Evolutionary conservation across 495 filamentous ascomycete genomes (phyloP).

Genomic region (Darksidea phi): DNA sequence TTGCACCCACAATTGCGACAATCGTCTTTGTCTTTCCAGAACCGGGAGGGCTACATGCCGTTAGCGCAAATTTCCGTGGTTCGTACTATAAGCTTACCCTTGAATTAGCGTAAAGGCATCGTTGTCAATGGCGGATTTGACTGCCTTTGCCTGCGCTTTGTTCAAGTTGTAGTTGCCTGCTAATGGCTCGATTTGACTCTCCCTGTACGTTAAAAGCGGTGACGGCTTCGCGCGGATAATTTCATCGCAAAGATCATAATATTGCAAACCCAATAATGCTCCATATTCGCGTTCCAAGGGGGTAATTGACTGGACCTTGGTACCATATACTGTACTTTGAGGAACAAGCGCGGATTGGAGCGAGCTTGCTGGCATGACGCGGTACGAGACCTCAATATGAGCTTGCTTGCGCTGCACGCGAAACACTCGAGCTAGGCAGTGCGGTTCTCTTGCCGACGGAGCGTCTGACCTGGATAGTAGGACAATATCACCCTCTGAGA

Average conservation of each 20-base stretch:
- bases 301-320: constrained; percentile 81
- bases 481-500: constrained; percentile 85
- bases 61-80: neutral
- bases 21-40: constrained; percentile 99
- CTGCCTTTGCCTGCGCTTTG: constrained; percentile 84
- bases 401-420: constrained; percentile 76
- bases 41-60: constrained; percentile 68
- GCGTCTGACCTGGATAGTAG: constrained; percentile 70
- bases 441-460: constrained; percentile 59
- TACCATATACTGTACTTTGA: constrained; percentile 65
- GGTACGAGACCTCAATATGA: constrained; percentile 77
- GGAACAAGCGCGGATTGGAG: constrained; percentile 54
- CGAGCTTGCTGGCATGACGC: constrained; percentile 64
- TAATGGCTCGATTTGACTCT: constrained; percentile 64
- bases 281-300: constrained; percentile 95
- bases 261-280: constrained; percentile 82
- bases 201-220: constrained; percentile 73
- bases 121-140: constrained; percentile 87
- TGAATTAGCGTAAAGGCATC: constrained; percentile 96
- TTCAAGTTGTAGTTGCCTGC: constrained; percentile 80
- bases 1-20: constrained; percentile 87
- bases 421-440: constrained; percentile 83
- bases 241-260: constrained; percentile 92
- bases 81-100: constrained; percentile 54
- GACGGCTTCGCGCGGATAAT: constrained; percentile 85